Conservation (phyloP, 805 yeast species). For the Yamadazyma laniorum region DNA sequence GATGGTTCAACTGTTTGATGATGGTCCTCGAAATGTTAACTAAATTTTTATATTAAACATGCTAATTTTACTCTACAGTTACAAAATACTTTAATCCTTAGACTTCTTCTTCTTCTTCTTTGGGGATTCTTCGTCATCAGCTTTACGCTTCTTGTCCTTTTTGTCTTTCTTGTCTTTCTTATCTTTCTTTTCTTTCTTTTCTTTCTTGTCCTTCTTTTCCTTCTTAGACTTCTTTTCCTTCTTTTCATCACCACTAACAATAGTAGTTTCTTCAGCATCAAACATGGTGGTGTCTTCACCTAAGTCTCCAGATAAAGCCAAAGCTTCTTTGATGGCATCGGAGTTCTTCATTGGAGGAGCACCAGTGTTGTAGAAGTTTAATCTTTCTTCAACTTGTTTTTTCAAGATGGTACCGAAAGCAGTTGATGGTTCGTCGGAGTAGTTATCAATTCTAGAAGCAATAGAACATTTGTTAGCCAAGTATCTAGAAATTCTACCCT, state of each 20-base stretch:
- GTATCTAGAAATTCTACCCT: slow-evolving; percentile 98
- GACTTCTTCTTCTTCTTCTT: slow-evolving; percentile 45
- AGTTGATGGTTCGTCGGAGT: slow-evolving; percentile 89
- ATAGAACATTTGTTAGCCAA: slow-evolving; percentile 98
- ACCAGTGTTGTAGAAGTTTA: slow-evolving; percentile 94
- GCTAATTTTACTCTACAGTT: slow-evolving; percentile 12
- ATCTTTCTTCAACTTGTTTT: slow-evolving; percentile 97
- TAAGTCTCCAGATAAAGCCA: slow-evolving; percentile 61
- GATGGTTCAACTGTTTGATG: slow-evolving; percentile 1
- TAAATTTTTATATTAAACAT: slow-evolving; percentile 9
- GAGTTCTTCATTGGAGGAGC: slow-evolving; percentile 94
- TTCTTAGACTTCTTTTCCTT: slow-evolving; percentile 28
- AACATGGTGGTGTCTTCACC: slow-evolving; percentile 29
- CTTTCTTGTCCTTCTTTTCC: slow-evolving; percentile 25
- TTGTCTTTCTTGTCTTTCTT: slow-evolving; percentile 33
- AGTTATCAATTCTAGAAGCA: slow-evolving; percentile 97
- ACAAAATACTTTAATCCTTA: slow-evolving; percentile 31
- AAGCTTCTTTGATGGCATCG: slow-evolving; percentile 90
- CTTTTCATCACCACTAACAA: slow-evolving; percentile 20
- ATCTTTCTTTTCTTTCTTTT: slow-evolving; percentile 30
- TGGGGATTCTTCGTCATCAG: slow-evolving; percentile 36
- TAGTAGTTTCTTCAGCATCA: slow-evolving; percentile 5
- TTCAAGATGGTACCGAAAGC: slow-evolving; percentile 88
- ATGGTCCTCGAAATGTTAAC: too few relatives aligned
- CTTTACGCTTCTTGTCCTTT: slow-evolving; percentile 27